Evolutionary conservation across 192 early-diverging fungal species (phyloP).

Genomic region (Podila clonocystis): DNA sequence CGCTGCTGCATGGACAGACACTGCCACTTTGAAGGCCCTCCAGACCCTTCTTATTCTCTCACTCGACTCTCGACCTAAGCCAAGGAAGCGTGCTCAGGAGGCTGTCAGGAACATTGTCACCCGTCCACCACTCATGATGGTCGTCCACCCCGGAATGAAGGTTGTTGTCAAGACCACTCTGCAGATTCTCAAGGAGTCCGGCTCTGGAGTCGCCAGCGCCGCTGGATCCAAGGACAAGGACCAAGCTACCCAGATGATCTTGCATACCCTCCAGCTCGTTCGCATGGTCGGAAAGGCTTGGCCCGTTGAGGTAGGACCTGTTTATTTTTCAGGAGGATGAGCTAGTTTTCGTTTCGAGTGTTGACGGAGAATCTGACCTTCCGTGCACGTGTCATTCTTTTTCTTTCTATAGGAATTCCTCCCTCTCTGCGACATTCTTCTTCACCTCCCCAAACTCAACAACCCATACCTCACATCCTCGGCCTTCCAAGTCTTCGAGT

Average conservation of each 20-base stretch:
- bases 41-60: conserved; percentile 81
- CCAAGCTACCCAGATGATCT: conserved; percentile 45
- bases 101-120: conserved; percentile 75
- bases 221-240: conserved; percentile 52
- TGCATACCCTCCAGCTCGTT: conserved; percentile 50
- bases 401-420: conserved; percentile 56
- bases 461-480: conserved; percentile 81
- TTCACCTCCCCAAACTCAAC: conserved; percentile 83
- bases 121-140: conserved; percentile 67
- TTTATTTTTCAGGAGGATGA: not conserved
- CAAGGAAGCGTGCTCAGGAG: conserved; percentile 88
- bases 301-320: conserved; percentile 36
- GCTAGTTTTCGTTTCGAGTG: too few species aligned
- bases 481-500: conserved; percentile 79
- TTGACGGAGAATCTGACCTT: too few species aligned
- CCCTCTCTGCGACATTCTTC: conserved; percentile 74
- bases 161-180: conserved; percentile 46
- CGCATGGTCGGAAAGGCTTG: conserved; percentile 51
- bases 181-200: conserved; percentile 49
- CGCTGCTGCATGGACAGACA: conserved; percentile 73
- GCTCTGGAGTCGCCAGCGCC: conserved; percentile 42
- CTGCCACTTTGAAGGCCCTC: conserved; percentile 72
- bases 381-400: not conserved
- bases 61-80: conserved; percentile 84
- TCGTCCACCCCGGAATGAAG: conserved; percentile 36